Conservation (phyloP, 108 stramenopile species). For the Schizochytrium sp. region DNA sequence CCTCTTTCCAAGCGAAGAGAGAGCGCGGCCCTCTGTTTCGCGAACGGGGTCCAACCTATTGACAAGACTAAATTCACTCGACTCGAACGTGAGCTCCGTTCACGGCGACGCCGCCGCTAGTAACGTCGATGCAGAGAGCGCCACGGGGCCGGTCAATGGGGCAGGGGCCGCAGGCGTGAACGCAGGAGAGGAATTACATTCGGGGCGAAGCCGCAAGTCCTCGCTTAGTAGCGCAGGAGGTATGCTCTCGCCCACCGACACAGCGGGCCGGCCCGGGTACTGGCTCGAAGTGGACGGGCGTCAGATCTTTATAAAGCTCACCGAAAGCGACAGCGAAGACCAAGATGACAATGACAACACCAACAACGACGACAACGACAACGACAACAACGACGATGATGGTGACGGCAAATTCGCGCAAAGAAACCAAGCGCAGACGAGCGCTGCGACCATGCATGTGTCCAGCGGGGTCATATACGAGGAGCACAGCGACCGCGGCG, state of each 20-base stretch:
- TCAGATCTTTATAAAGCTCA: neutral
- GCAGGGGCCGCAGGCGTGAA: too few species aligned
- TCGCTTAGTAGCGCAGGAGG: neutral
- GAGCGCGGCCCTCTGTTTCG: neutral
- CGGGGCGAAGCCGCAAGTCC: neutral
- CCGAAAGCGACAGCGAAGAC: neutral
- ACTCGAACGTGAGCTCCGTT: neutral
- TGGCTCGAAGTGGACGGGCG: neutral
- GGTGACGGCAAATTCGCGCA: neutral
- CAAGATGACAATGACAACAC: neutral
- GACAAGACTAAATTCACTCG: neutral
- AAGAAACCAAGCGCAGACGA: too few species aligned
- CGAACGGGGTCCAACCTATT: neutral
- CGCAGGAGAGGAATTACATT: too few species aligned
- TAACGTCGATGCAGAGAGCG: too few species aligned
- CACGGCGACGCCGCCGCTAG: too few species aligned
- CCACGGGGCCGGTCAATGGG: too few species aligned
- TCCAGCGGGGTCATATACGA: too few species aligned
- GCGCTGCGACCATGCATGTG: too few species aligned
- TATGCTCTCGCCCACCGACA: neutral
- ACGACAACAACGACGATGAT: neutral
- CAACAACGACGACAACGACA: neutral
- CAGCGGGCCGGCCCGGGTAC: neutral
- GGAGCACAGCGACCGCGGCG: neutral
- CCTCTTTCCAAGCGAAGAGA: neutral